Evolutionary conservation across 495 filamentous ascomycete genomes (phyloP).

Genomic region (Neurospora cerealis): DNA sequence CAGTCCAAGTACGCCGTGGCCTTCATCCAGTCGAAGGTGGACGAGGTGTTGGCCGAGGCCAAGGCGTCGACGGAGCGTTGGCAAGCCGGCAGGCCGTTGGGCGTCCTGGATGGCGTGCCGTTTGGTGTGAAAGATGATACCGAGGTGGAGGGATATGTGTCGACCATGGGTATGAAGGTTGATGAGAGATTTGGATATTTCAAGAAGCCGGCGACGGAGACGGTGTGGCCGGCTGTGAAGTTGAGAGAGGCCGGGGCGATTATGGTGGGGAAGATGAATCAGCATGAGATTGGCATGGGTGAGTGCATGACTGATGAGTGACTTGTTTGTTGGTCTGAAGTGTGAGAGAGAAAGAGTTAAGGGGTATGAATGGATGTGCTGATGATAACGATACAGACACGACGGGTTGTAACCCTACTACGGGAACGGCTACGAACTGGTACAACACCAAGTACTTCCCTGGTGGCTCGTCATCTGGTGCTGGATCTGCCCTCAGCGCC

Average conservation of each 20-base stretch:
- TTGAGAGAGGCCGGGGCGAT: conserved; percentile 72
- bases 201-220: conserved; percentile 11
- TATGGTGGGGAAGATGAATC: conserved; percentile 74
- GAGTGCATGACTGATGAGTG: not conserved
- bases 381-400: conserved; percentile 16
- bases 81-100: conserved; percentile 48
- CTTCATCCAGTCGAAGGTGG: conserved; percentile 49
- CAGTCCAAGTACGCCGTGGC: conserved; percentile 53
- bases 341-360: not conserved
- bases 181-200: conserved; percentile 31
- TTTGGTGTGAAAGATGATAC: conserved; percentile 84
- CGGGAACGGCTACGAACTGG: conserved; percentile 77
- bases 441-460: conserved; percentile 73
- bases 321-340: not conserved
- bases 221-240: conserved; percentile 64
- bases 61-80: conserved; percentile 62
- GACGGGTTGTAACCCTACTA: conserved; percentile 50
- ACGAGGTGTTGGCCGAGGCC: conserved; percentile 56
- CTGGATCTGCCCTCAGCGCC: conserved; percentile 63
- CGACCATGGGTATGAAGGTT: conserved; percentile 42
- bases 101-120: conserved; percentile 74
- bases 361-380: not conserved
- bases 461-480: conserved; percentile 81
- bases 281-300: conserved; percentile 75
- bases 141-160: conserved; percentile 63